Evolutionary conservation across 2,329 filamentous ascomycete species (phyloP).

Genomic region (Penicillium italicum): DNA sequence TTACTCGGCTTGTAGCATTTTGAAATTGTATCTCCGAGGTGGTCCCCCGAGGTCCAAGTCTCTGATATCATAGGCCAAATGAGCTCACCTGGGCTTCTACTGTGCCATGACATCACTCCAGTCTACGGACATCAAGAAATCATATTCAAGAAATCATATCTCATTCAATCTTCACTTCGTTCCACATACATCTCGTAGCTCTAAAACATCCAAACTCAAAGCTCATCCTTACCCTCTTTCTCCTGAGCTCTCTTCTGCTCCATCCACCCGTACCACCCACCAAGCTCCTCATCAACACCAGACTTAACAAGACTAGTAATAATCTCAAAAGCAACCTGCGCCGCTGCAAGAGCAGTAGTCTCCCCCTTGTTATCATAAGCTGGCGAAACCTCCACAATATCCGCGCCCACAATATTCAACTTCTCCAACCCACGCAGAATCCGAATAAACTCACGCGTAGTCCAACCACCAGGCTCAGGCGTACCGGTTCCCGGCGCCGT

Average conservation of each 20-base stretch:
- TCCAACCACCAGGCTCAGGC: conserved; percentile 88
- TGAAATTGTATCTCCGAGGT: not conserved
- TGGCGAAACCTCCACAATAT: conserved; percentile 84
- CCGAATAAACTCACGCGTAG: conserved; percentile 78
- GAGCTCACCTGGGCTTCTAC: not conserved
- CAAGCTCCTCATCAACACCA: conserved; percentile 38
- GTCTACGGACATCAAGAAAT: not conserved
- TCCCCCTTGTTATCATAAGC: conserved; percentile 79
- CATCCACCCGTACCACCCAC: conserved; percentile 41
- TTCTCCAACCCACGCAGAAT: conserved; percentile 77
- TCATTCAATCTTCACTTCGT: conserved; percentile 20
- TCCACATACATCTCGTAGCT: conserved; percentile 14
- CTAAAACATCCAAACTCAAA: conserved; percentile 15
- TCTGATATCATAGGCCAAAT: not conserved
- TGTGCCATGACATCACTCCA: conserved; percentile 2
- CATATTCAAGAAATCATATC: not conserved
- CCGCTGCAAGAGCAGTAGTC: conserved; percentile 75
- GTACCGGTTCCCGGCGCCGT: conserved; percentile 74
- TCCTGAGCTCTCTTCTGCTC: conserved; percentile 9
- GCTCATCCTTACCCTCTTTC: conserved; percentile 28
- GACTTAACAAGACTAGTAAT: conserved; percentile 59
- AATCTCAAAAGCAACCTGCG: conserved; percentile 83
- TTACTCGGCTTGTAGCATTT: not conserved
- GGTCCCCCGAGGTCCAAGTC: not conserved
- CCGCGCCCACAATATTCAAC: conserved; percentile 81